A percentile compares a stretch with the other conserved stretches of the same genome.
phyloP scores from a whole-genome alignment of 83 land plant species.

The Thuja plicata region DNA sequence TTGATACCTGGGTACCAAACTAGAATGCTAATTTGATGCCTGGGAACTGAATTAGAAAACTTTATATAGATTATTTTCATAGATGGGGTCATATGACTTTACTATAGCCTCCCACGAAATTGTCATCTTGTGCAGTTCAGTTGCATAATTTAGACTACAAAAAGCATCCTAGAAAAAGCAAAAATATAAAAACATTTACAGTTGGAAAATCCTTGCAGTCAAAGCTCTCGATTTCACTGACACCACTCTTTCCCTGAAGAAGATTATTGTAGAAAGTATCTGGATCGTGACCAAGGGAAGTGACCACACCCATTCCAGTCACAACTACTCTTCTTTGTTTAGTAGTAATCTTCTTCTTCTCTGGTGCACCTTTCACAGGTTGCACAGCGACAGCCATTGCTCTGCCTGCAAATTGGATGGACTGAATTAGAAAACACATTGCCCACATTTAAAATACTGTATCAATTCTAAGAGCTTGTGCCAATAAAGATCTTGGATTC shows the following conservation, averaged over 20 bases:
- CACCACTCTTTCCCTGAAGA: constrained; percentile 87
- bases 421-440: not conserved
- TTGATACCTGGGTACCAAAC: not conserved
- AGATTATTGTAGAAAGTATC: constrained; percentile 85
- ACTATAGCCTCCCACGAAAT: not conserved
- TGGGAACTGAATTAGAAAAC: not conserved
- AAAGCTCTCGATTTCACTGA: constrained; percentile 84
- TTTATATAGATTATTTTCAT: not conserved
- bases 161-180: not conserved
- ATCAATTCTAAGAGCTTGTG: not conserved
- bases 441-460: not conserved
- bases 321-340: constrained; percentile 53
- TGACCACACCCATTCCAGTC: constrained; percentile 52
- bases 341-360: constrained; percentile 46
- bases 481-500: not conserved
- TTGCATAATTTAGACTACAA: not conserved
- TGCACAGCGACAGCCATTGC: constrained; percentile 68
- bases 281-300: constrained; percentile 49
- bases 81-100: not conserved
- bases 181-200: constrained; percentile 29
- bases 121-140: not conserved
- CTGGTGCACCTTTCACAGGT: constrained; percentile 52
- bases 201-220: constrained; percentile 87
- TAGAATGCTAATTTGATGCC: not conserved
- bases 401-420: constrained; percentile 47